Conservation (phyloP, 257 asterid species). For the Solanum tarapatanum region DNA sequence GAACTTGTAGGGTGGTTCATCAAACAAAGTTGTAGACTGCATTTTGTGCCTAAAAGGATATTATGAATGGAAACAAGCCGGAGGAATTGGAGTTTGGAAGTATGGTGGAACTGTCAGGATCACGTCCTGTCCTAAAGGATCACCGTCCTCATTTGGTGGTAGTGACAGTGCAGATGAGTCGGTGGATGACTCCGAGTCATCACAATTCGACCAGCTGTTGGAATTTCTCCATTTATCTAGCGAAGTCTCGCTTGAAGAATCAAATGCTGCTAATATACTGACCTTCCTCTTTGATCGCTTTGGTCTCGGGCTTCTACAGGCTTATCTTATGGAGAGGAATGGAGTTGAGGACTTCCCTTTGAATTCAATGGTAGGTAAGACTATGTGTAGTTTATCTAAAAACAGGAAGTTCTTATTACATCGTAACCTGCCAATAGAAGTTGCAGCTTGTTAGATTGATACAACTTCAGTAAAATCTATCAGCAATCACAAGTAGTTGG, state of each 20-base stretch:
- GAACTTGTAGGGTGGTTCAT: constrained; percentile 69
- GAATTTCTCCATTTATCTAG: constrained; percentile 59
- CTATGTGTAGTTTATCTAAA: constrained; percentile 14
- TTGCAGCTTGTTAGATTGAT: not conserved
- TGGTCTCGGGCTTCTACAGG: constrained; percentile 54
- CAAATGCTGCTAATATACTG: constrained; percentile 51
- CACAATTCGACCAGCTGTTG: constrained; percentile 59
- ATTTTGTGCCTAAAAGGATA: constrained; percentile 85
- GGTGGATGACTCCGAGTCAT: constrained; percentile 67
- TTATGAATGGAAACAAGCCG: constrained; percentile 78
- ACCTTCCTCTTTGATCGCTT: constrained; percentile 59
- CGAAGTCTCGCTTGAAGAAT: constrained; percentile 46
- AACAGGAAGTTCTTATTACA: not conserved
- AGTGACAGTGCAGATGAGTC: constrained; percentile 74
- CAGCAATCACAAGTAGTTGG: not conserved
- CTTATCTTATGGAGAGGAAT: constrained; percentile 42
- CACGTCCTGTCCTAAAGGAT: constrained; percentile 51
- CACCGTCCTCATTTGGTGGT: constrained; percentile 48
- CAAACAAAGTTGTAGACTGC: constrained; percentile 87
- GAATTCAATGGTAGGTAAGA: constrained; percentile 92
- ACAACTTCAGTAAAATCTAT: not conserved
- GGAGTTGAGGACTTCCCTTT: constrained; percentile 50
- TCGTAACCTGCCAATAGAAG: not conserved
- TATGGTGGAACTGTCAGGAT: constrained; percentile 85
- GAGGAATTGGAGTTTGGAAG: constrained; percentile 86